Evolutionary conservation across 768 basidiomycete species (phyloP).

Genomic region (Pisolithus tinctorius): DNA sequence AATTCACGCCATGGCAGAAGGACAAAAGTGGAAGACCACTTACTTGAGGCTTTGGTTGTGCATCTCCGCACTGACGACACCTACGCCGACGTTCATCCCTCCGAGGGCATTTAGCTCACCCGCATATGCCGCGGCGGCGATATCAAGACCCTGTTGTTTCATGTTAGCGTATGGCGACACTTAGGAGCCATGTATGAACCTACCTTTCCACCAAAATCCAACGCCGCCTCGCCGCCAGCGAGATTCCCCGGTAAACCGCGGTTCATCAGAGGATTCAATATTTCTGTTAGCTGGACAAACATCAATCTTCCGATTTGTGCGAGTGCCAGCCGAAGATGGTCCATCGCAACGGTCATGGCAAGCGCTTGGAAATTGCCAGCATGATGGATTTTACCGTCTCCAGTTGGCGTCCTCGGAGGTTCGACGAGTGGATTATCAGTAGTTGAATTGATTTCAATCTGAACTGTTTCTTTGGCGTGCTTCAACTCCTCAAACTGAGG

Average conservation of each 20-base stretch:
- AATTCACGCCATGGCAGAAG: neutral
- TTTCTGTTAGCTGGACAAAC: conserved; percentile 55
- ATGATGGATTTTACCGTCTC: conserved; percentile 51
- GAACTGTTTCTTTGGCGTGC: conserved; percentile 54
- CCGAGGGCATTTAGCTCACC: conserved; percentile 75
- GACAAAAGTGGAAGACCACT: conserved; percentile 21
- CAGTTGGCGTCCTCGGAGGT: conserved; percentile 56
- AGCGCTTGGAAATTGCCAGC: conserved; percentile 91
- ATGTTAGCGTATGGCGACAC: neutral
- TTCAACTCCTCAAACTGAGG: conserved; percentile 81
- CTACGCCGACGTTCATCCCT: conserved; percentile 71
- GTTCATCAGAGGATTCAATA: conserved; percentile 56
- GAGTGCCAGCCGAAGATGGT: conserved; percentile 72
- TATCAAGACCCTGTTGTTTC: conserved; percentile 57
- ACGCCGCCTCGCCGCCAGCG: conserved; percentile 71
- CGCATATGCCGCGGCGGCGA: conserved; percentile 75
- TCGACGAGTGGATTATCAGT: conserved; percentile 88
- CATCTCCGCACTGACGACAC: conserved; percentile 86
- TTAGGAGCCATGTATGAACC: neutral
- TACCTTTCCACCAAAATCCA: conserved; percentile 71
- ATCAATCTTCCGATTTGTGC: conserved; percentile 65
- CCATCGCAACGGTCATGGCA: conserved; percentile 81
- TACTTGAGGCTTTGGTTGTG: conserved; percentile 90
- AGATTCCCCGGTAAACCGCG: conserved; percentile 77
- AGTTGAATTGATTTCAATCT: conserved; percentile 78